Base-by-base conservation (phyloP, 208 protist species). In the Eutreptiella sp. region DNA sequence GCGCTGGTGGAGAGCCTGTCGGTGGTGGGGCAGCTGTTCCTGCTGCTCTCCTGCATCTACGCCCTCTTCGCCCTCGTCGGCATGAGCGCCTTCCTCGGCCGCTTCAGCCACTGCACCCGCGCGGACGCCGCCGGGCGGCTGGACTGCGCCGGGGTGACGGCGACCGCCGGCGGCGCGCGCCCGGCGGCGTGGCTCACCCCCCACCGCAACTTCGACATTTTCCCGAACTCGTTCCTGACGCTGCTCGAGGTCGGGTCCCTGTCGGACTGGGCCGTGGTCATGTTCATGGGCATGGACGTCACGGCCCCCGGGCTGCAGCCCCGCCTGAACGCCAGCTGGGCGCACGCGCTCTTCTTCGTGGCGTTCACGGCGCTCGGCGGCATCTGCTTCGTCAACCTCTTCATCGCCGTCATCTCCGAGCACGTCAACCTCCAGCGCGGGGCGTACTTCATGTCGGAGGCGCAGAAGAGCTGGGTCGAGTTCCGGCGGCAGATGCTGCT, bases 341-440 rank as follows among this genome's bases (percentile, higher is more conserved):
- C 39, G 50, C 33, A 57, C 36, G 14, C 11, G 16, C 11, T 57
- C 9, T 57, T 39, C 23, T 57, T 57, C 50, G 31, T 57, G 11
- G 29, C 23, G 50, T 24, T 57, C n/a, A n/a, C 39, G 16, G 23
- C 39, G 7, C 33, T 57, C 36, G 33, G 50, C 36, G n/a, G n/a
- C n/a, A 53, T 57, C 36, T 57, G n/a, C 36, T n/a, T 57, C 36
- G 50, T 57, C 36, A 57, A 57, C 50, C n/a, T 57, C 36, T 57
- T 57, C 28, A 33, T 57, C 36, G 50, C 50, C 24, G 50, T 57
- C 31, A 57, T 57, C 50, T 26, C 39, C 31, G 50, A 57, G 21
- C 7, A 33, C 9, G 39, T 57, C 31, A 53, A 57, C 50, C 50
- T 41, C 9, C 31, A 57, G 24, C 33, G 33, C 31, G 50, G 50